A percentile compares a stretch with the other conserved stretches of the same genome.
These are phyloP conservation scores for Globisporangium cederbergense DNA, from an alignment of 352 stramenopile species.

Conservation along the genomic window DNA sequence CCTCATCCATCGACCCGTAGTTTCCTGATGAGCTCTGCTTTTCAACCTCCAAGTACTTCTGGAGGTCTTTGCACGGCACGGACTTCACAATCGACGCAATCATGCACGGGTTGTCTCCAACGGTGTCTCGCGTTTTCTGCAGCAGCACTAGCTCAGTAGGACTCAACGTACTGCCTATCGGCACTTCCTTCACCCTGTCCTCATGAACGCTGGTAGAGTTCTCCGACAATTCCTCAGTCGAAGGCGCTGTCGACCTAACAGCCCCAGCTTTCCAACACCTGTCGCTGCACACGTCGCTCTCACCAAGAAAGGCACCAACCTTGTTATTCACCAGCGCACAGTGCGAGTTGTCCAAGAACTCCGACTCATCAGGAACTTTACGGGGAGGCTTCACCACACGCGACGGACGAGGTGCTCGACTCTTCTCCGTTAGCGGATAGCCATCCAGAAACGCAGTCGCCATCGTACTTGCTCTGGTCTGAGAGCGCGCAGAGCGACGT, in stretches of 20 bases:
- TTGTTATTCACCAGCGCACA: conserved; percentile 33
- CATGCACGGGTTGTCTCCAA: conserved; percentile 67
- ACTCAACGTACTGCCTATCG: conserved; percentile 18
- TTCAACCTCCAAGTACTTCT: conserved; percentile 44
- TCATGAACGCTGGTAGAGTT: not conserved
- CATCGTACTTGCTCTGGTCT: conserved; percentile 52
- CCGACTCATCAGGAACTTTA: conserved; percentile 42
- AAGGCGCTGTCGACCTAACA: not conserved
- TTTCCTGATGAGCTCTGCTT: conserved; percentile 17
- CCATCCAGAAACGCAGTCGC: conserved; percentile 57
- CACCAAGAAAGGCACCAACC: conserved; percentile 37
- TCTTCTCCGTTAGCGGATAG: conserved; percentile 16
- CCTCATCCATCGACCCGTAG: conserved; percentile 6
- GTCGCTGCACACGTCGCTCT: conserved; percentile 30
- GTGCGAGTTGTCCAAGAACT: conserved; percentile 70
- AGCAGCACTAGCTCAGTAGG: conserved; percentile 49
- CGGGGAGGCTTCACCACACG: conserved; percentile 26
- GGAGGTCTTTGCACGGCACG: conserved; percentile 55
- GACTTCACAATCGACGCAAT: conserved; percentile 56
- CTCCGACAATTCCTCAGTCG: not conserved
- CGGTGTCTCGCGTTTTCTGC: conserved; percentile 45
- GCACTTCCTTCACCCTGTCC: not conserved
- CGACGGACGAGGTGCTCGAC: conserved; percentile 20
- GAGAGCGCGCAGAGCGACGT: conserved; percentile 52
- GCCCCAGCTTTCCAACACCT: conserved; percentile 36